A percentile compares a stretch with the other conserved stretches of the same genome.
These are phyloP conservation scores for Xylaria nigripes DNA, from an alignment of 495 filamentous ascomycete species.

Conservation along the genomic window DNA sequence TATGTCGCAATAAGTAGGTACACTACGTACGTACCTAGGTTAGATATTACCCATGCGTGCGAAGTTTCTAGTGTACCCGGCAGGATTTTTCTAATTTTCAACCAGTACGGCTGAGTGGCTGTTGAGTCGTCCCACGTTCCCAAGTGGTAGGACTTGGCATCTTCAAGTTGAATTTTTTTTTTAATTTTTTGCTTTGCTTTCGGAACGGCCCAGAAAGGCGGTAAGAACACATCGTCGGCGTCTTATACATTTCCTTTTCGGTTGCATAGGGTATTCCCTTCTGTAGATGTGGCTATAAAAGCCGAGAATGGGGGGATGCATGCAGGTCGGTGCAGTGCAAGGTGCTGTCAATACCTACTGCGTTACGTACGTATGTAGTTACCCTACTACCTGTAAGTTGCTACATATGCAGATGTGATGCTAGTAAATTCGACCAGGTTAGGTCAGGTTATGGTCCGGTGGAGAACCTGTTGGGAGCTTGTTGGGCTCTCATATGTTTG, in stretches of 20 bases:
- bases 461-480: slow-evolving; percentile 2
- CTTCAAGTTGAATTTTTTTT: not conserved
- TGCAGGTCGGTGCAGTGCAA: slow-evolving; percentile 7
- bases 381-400: not conserved
- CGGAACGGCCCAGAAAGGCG: slow-evolving; percentile 10
- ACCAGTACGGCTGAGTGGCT: slow-evolving; percentile 5
- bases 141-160: slow-evolving; percentile 3
- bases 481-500: slow-evolving; percentile 8
- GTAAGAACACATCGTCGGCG: slow-evolving; percentile 8
- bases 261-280: slow-evolving; percentile 7
- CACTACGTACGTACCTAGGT: slow-evolving; percentile 25
- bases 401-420: slow-evolving; percentile 5
- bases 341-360: slow-evolving; percentile 2
- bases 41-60: too few relatives aligned
- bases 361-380: too few relatives aligned
- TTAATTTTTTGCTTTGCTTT: not conserved
- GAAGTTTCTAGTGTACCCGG: too few relatives aligned
- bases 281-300: slow-evolving; percentile 6
- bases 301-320: slow-evolving; percentile 10
- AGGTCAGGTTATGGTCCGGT: slow-evolving; percentile 3
- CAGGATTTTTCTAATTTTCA: slow-evolving; percentile 9
- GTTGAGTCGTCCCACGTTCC: slow-evolving; percentile 1
- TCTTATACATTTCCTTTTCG: slow-evolving; percentile 8
- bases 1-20: slow-evolving; percentile 22
- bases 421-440: slow-evolving; percentile 7